Conservation (phyloP, 106 monocot genomes). For the Platanthera zijinensis region DNA sequence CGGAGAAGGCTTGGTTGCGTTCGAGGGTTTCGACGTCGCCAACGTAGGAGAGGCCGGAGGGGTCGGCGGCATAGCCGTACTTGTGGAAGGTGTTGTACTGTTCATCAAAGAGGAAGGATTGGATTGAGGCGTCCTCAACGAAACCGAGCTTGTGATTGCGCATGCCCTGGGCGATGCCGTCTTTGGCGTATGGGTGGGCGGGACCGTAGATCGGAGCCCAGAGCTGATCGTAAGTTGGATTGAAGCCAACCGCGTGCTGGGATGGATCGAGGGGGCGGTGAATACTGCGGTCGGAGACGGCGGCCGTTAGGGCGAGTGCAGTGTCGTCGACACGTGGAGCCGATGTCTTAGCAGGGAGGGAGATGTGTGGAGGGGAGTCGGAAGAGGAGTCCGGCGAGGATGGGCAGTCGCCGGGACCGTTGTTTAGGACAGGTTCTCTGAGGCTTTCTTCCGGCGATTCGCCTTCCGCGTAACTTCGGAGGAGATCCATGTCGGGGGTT, state of each 20-base stretch:
- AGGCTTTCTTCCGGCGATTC: neutral
- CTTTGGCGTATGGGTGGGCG: slow-evolving; percentile 70
- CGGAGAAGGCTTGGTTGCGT: slow-evolving; percentile 49
- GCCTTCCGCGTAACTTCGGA: slow-evolving; percentile 20
- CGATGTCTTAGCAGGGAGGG: slow-evolving; percentile 54
- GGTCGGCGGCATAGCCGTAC: slow-evolving; percentile 90
- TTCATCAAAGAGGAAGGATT: slow-evolving; percentile 93
- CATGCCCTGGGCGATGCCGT: slow-evolving; percentile 71
- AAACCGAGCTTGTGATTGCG: slow-evolving; percentile 98
- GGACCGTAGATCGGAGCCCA: slow-evolving; percentile 91
- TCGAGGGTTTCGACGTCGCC: slow-evolving; percentile 53
- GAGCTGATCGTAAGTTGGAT: slow-evolving; percentile 93
- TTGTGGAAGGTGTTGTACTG: slow-evolving; percentile 98
- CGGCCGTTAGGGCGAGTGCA: slow-evolving; percentile 54
- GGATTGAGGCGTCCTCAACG: slow-evolving; percentile 90
- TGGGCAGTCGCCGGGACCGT: neutral
- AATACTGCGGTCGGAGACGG: slow-evolving; percentile 20
- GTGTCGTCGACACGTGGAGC: slow-evolving; percentile 87
- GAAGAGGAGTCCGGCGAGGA: slow-evolving; percentile 36
- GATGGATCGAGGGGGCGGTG: slow-evolving; percentile 72
- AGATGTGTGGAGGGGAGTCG: slow-evolving; percentile 31
- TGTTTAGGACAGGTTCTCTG: neutral
- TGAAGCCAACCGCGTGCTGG: slow-evolving; percentile 65
- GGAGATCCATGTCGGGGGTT: slow-evolving; percentile 35
- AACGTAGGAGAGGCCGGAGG: slow-evolving; percentile 66